Base-by-base conservation (phyloP, 2,329 filamentous ascomycete genomes). In the Colletotrichum tanaceti region DNA sequence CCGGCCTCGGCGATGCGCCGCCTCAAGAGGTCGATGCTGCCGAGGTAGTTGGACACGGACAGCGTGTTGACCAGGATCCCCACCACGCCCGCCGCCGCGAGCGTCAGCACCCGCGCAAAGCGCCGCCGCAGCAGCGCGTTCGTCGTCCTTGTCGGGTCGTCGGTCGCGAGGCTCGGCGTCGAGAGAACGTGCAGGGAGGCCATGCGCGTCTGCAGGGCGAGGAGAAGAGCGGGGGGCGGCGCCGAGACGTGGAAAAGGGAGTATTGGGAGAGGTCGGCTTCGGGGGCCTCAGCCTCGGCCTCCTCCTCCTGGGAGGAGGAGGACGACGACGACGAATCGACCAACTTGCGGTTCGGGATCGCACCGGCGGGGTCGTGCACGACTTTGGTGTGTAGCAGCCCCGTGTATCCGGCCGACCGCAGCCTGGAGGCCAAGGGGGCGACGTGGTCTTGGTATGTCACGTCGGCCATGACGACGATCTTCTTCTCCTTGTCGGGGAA, bases 41-140 rank as follows among this genome's bases (percentile, higher is more conserved):
- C 83, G 71, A 98, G 86, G 81, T 98, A 98, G 77, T 98, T 97
- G 68, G 91, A 90, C 6, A 98, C 93, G 24, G 92, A 95, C 5
- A 99, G 88, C 0, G 96, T 99, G 79, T 98, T 98, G 79, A 99
- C 94, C 1, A 99, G 84, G 70, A 99, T 97, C 9, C 96, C 96
- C 73, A 98, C 93, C 58, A 98, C 89, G 22, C 93, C 90, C 0
- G 90, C 91, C 0, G 93, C 93, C 20, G 91, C 89, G 35, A 98
- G 89, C 0, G 89, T 89, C 1, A 95, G 91, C 13, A 98, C 86
- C 66, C 96, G 90, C 1, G 91, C 96, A 79, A 98, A 99, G 44
- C 96, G 92, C 2, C 96, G 91, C 32, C 93, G 90, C 18, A 99
- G 88, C 11, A 89, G 79, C 4, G 82, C 82, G 4, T 83, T 79